Evolutionary conservation across 805 yeast genomes (phyloP).

Genomic region (Wickerhamiella domercqiae): DNA sequence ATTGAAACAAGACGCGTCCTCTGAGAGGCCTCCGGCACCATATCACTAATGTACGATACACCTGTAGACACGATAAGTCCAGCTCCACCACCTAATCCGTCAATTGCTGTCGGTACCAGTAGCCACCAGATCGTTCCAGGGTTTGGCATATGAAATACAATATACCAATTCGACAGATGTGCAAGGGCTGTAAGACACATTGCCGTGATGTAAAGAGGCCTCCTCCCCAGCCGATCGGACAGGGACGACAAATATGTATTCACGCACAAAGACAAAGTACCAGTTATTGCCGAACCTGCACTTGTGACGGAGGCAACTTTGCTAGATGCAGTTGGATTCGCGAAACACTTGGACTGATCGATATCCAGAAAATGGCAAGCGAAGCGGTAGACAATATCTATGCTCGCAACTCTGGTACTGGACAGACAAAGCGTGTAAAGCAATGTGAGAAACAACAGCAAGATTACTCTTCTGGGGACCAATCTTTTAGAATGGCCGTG

Average conservation of each 20-base stretch:
- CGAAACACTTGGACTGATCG: constrained; percentile 12
- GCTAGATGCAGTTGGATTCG: constrained; percentile 10
- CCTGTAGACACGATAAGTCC: constrained; percentile 10
- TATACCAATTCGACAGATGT: constrained; percentile 12
- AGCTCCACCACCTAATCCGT: constrained; percentile 12
- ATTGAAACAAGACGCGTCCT: constrained; percentile 15
- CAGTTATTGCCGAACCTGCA: constrained; percentile 8
- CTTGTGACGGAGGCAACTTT: constrained; percentile 13
- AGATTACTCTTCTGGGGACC: constrained; percentile 12
- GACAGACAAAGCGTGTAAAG: constrained; percentile 6
- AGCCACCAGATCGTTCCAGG: constrained; percentile 16
- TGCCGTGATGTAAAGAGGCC: constrained; percentile 12
- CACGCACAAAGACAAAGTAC: constrained; percentile 9
- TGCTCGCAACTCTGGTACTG: constrained; percentile 13
- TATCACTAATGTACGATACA: constrained; percentile 16
- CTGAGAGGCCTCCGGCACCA: constrained; percentile 12
- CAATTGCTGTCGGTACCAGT: constrained; percentile 14
- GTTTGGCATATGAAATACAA: constrained; percentile 13
- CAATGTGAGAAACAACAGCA: constrained; percentile 7
- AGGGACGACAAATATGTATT: constrained; percentile 12
- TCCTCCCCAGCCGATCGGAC: constrained; percentile 18
- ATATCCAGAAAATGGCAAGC: constrained; percentile 12
- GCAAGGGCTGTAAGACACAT: constrained; percentile 8
- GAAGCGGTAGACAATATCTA: constrained; percentile 15
- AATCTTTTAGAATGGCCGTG: constrained; percentile 14